Evolutionary conservation across 2,329 filamentous ascomycete genomes (phyloP), one percentile per base, ranked within the genome.

Genomic region (Chaetothyriales sp.): DNA sequence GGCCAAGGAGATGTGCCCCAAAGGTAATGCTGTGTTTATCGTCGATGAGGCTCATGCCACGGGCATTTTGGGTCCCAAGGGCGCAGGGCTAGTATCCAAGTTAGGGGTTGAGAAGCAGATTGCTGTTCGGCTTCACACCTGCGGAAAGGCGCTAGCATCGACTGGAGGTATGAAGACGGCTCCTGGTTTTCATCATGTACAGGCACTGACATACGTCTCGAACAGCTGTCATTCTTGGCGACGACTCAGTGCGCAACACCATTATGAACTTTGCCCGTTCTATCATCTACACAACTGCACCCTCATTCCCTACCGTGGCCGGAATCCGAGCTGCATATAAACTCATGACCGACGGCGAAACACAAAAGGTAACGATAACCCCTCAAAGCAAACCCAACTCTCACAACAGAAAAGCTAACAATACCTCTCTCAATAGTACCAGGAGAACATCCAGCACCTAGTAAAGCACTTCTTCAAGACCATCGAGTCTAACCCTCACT

Each of bases 61-160:
- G n/a, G 76, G 76, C 0, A 64, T 74, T 0, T 67, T 75, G 55
- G 76, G 76, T 0, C 65, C 64, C 0, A 37, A 37, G 13, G 29
- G 29, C 29, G 29, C 29, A 7, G 29, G 29, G 8, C 29, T 37
- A 49, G 85, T 92, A 56, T 94, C 87, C 22, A 87, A 88, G 49
- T 79, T 95, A 50, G 87, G 90, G 19, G 79, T 95, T 62, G 90
- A 97, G 76, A 95, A 97, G 72, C 90, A 97, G 70, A 94, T 97
- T 61, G 89, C 90, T 40, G 81, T 95, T 37, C 29, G 29, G 8
- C 9, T 37, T 7, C 29, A 37, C 29, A 37, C 29, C 9, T 13
- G 69, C 62, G 69, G 72, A 5, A 78, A 79, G 58, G 73, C 73
- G 0, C 52, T 78, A 19, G 74, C 66, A 0, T 81, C 78, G 56